Conservation (phyloP, 306 rosid genomes). For the Biancaea sappan region DNA sequence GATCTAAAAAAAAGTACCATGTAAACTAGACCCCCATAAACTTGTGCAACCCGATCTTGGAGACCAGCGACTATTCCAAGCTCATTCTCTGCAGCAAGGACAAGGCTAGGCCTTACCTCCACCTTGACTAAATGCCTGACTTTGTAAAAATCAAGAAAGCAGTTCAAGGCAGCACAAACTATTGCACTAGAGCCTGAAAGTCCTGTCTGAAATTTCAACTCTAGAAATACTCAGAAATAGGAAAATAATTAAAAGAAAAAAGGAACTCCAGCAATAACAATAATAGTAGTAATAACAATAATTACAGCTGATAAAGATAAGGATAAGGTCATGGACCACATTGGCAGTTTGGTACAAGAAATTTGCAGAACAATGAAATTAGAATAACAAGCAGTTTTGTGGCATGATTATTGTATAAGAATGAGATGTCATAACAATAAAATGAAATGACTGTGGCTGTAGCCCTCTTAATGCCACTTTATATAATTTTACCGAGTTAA, state of each 20-base stretch:
- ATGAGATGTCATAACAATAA: too few species aligned
- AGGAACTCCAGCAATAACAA: background rate
- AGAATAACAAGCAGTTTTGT: background rate
- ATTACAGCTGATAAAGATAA: background rate
- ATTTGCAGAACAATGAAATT: background rate
- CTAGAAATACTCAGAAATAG: background rate
- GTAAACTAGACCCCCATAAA: slow-evolving; percentile 83
- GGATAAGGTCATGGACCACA: background rate
- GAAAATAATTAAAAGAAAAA: background rate
- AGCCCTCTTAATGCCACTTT: too few species aligned
- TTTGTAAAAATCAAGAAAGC: slow-evolving; percentile 81
- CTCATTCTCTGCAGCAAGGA: slow-evolving; percentile 80
- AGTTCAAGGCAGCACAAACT: slow-evolving; percentile 82
- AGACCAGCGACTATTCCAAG: slow-evolving; percentile 98
- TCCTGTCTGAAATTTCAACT: slow-evolving; percentile 70
- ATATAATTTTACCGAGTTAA: background rate
- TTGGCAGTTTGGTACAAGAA: background rate
- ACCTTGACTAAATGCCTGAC: slow-evolving; percentile 71
- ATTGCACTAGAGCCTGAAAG: slow-evolving; percentile 97
- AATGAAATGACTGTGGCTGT: too few species aligned
- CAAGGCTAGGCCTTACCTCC: slow-evolving; percentile 72
- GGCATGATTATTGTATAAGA: too few species aligned
- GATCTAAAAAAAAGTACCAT: slow-evolving; percentile 55
- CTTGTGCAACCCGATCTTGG: slow-evolving; percentile 94
- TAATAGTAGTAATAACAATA: background rate